Evolutionary conservation across 2,329 filamentous ascomycete species (phyloP).

Genomic region (Rhynchosporium secalis): DNA sequence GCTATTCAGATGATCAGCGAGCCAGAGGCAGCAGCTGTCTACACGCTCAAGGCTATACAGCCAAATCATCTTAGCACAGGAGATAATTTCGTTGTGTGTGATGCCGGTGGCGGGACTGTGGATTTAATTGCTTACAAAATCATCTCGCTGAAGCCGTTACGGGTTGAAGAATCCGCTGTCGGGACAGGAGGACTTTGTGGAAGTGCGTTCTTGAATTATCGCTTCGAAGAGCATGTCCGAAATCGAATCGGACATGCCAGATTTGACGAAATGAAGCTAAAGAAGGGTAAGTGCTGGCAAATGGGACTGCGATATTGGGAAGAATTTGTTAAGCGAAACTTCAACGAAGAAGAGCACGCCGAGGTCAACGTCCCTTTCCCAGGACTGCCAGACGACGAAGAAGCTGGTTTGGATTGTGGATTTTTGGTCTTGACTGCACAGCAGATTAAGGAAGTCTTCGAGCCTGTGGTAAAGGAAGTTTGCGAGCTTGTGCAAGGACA

Average conservation of each 20-base stretch:
- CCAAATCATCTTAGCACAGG: conserved; percentile 71
- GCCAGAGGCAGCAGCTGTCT: conserved; percentile 77
- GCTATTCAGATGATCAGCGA: conserved; percentile 79
- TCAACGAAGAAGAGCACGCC: conserved; percentile 74
- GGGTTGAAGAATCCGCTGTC: conserved; percentile 76
- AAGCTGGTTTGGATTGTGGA: conserved; percentile 71
- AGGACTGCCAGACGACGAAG: conserved; percentile 73
- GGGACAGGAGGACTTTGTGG: conserved; percentile 78
- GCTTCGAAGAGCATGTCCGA: conserved; percentile 76
- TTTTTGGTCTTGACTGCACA: conserved; percentile 71
- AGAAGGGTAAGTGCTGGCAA: conserved; percentile 78
- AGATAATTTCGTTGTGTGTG: conserved; percentile 58
- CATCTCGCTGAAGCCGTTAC: conserved; percentile 67
- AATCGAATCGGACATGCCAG: conserved; percentile 63
- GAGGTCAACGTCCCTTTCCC: conserved; percentile 81
- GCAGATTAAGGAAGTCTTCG: conserved; percentile 72
- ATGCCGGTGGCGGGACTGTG: conserved; percentile 60
- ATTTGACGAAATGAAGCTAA: conserved; percentile 74
- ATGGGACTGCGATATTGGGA: conserved; percentile 79
- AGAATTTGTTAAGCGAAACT: conserved; percentile 82
- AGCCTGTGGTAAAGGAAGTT: conserved; percentile 71
- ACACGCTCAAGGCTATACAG: conserved; percentile 77
- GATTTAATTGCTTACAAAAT: conserved; percentile 84
- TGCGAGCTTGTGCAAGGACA: conserved; percentile 68
- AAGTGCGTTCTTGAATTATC: conserved; percentile 76